Conservation (phyloP, 2,329 filamentous ascomycete species). For the Epicoccum sorghinum region DNA sequence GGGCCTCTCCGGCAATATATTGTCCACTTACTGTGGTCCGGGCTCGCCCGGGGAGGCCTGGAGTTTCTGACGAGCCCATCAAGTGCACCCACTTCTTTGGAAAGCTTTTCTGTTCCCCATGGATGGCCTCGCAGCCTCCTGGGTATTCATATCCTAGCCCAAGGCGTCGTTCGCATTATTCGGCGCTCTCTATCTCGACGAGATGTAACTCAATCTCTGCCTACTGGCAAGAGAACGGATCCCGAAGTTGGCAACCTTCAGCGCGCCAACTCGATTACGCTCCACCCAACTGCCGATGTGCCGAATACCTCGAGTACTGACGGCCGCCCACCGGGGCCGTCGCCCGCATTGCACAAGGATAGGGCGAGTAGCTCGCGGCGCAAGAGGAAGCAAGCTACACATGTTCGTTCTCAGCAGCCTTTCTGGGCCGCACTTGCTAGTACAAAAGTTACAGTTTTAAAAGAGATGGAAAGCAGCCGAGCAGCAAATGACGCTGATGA, state of each 20-base stretch:
- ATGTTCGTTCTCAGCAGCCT: slow-evolving; percentile 87
- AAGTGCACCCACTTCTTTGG: slow-evolving; percentile 41
- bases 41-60: slow-evolving; percentile 50
- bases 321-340: slow-evolving; percentile 57
- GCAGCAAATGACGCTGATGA: slow-evolving; percentile 74
- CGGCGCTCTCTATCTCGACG: slow-evolving; percentile 54
- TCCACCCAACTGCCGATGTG: slow-evolving; percentile 58
- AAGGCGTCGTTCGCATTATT: slow-evolving; percentile 73
- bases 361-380: slow-evolving; percentile 75
- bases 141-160: slow-evolving; percentile 76
- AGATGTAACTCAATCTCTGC: slow-evolving; percentile 40
- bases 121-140: slow-evolving; percentile 72
- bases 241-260: slow-evolving; percentile 62
- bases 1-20: slow-evolving; percentile 55
- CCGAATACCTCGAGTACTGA: slow-evolving; percentile 52
- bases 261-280: slow-evolving; percentile 40
- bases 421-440: slow-evolving; percentile 94
- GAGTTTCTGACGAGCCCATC: slow-evolving; percentile 48
- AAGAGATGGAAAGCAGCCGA: slow-evolving; percentile 76
- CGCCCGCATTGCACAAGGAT: slow-evolving; percentile 61
- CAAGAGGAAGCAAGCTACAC: slow-evolving; percentile 87
- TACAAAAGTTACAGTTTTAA: slow-evolving; percentile 95
- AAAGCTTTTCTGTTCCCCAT: slow-evolving; percentile 56
- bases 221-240: slow-evolving; percentile 56
- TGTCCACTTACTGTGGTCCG: slow-evolving; percentile 48